A percentile compares a stretch with the other conserved stretches of the same genome.
Conservation (phyloP, 768 basidiomycete genomes). For the Tulasnella sp. region DNA sequence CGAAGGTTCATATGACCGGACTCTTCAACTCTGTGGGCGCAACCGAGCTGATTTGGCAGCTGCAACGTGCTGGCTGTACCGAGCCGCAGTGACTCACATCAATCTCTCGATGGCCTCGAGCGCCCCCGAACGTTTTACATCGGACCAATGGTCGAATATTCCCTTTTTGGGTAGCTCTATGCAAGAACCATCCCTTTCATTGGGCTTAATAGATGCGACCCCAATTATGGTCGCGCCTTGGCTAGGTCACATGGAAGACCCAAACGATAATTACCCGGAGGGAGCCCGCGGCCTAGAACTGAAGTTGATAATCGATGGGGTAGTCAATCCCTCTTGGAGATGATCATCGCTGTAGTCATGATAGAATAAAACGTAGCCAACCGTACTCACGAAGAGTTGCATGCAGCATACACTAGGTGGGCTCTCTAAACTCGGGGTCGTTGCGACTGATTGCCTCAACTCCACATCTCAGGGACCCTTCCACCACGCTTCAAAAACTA, state of each 20-base stretch:
- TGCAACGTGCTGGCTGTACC: not conserved
- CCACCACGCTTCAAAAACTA: not conserved
- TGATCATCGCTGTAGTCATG: not conserved
- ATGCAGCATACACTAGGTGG: not conserved
- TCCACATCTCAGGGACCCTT: not conserved
- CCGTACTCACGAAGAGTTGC: not conserved
- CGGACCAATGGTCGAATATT: no score
- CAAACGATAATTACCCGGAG: not conserved
- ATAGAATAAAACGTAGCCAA: no score
- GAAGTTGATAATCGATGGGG: not conserved
- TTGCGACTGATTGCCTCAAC: not conserved
- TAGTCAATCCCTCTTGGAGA: not conserved
- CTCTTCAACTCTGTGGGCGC: not conserved
- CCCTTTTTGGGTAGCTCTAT: no score
- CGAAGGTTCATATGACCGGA: not conserved
- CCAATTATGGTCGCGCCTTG: not conserved
- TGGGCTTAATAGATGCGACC: not conserved
- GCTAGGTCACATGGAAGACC: not conserved
- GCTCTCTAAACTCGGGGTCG: not conserved
- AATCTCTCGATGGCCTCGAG: no score
- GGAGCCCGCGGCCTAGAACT: not conserved
- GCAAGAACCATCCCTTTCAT: not conserved
- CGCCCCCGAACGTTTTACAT: no score
- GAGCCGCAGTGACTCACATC: not conserved
- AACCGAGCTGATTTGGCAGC: not conserved